Percentiles rank a stretch among this genome's conserved stretches.
These are phyloP conservation scores for Erodium texanum DNA, from an alignment of 441 rosid species.

Conservation along the genomic window DNA sequence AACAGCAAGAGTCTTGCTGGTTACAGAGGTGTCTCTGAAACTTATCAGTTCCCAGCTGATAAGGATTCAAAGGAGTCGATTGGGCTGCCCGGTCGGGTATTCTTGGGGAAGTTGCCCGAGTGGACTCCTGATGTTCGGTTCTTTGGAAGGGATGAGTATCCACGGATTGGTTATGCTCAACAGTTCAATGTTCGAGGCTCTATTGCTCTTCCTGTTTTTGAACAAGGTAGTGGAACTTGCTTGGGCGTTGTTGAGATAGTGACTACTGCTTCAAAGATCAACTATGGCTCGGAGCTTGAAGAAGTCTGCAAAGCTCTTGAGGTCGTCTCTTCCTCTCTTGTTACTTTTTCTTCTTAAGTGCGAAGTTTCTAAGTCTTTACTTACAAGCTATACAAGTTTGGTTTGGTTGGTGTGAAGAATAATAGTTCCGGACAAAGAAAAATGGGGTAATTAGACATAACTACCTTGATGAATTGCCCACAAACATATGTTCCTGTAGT, in stretches of 20 bases:
- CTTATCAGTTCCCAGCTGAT: conserved; percentile 52
- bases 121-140: conserved; percentile 87
- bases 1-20: conserved; percentile 40
- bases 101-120: conserved; percentile 58
- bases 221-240: conserved; percentile 55
- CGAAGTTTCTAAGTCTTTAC: not conserved
- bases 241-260: conserved; percentile 89
- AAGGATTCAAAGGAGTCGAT: conserved; percentile 39
- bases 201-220: conserved; percentile 57
- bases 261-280: conserved; percentile 56
- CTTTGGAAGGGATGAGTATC: conserved; percentile 62
- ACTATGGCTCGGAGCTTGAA: conserved; percentile 60
- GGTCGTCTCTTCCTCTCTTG: conserved; percentile 32
- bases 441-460: no score
- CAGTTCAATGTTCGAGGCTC: conserved; percentile 59
- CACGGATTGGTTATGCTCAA: conserved; percentile 41
- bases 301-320: conserved; percentile 79
- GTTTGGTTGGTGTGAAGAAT: not conserved
- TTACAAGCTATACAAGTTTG: not conserved
- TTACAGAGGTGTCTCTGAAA: conserved; percentile 52
- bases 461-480: no score
- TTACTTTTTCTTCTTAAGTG: conserved; percentile 9
- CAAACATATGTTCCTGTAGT: no score
- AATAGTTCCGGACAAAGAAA: not conserved
- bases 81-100: conserved; percentile 80